Base-by-base conservation (phyloP, 2,329 filamentous ascomycete genomes). In the Verticillium isaacii region DNA sequence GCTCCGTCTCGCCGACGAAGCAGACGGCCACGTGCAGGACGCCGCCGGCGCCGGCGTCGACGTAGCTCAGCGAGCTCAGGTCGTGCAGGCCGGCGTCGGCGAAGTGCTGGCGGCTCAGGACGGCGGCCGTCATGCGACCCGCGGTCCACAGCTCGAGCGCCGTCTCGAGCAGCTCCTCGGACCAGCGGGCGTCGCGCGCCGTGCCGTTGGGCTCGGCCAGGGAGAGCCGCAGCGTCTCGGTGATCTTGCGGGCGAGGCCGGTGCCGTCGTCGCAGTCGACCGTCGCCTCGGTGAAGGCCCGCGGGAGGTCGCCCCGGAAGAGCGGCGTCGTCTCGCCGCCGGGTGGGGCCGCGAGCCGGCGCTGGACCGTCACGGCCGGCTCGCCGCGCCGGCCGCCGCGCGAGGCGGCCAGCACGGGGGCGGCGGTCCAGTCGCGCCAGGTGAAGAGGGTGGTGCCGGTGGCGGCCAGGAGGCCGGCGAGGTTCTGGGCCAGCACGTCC, bases 401-500 rank as follows among this genome's bases (percentile, higher is more conserved):
- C 54, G 37, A 7, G 54, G 56, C 12, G 58, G 60, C 17, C 61
- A 60, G 23, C 6, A 58, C 57, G 25, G 57, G 29, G 25, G 36
- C 15, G 37, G 57, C 57, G 8, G 57, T 41, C 63, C 66, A 69
- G 57, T 73, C 70, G 50, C 66, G 70, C 68, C 68, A 71, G 2
- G 70, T 66, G 65, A 70, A 74, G 23, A 72, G 66, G 0, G 70
- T 70, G 1, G 74, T 77, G 25, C 69, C 65, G 5, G 70, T 45
- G 0, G 73, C 71, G 0, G 73, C 73, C 7, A 68, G 61, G n/a
- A 74, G 60, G 1, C 73, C 68, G 7, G 74, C 72, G 5, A 68
- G 62, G 52, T 70, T 70, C 50, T 75, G 69, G 3, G 72, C 71
- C 12, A 73, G 62, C 14, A 73, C 70, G 59, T 76, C 74, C 9